A percentile compares a stretch with the other conserved stretches of the same genome.
These are phyloP conservation scores for Jacaranda mimosifolia DNA, from an alignment of 257 asterid species.

Conservation along the genomic window DNA sequence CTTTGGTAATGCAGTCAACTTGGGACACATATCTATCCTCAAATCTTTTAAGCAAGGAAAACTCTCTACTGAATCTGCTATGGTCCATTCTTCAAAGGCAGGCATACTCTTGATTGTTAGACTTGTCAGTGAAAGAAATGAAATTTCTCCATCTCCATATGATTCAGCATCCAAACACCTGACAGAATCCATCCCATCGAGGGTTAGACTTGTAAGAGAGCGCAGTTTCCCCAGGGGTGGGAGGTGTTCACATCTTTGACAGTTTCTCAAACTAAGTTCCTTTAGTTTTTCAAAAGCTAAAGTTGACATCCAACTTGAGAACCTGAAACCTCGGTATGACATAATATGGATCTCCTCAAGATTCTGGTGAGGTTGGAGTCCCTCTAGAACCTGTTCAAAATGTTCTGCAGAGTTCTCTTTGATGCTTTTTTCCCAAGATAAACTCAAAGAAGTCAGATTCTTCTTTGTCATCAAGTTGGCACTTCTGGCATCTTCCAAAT, in stretches of 20 bases:
- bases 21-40: fast-evolving
- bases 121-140: slow-evolving; percentile 32
- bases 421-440: slow-evolving; percentile 23
- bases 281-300: too few species aligned
- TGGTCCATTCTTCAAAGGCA: slow-evolving; percentile 34
- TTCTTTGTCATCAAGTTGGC: slow-evolving; percentile 31
- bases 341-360: slow-evolving; percentile 26
- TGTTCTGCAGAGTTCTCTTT: neutral
- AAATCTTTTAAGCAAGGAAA: slow-evolving; percentile 19
- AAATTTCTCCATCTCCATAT: slow-evolving; percentile 22
- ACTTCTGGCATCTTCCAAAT: too few species aligned
- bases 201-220: slow-evolving; percentile 16
- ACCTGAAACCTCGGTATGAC: slow-evolving; percentile 32
- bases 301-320: slow-evolving; percentile 40
- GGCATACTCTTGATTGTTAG: neutral
- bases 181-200: neutral
- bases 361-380: slow-evolving; percentile 37
- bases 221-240: slow-evolving; percentile 36
- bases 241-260: slow-evolving; percentile 37
- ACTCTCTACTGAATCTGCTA: neutral
- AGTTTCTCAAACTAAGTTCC: neutral
- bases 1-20: slow-evolving; percentile 16
- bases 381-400: slow-evolving; percentile 38
- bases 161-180: slow-evolving; percentile 29
- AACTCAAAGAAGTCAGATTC: slow-evolving; percentile 23